Base-by-base conservation (phyloP, 108 stramenopile genomes). In the Skeletonema grethae region DNA sequence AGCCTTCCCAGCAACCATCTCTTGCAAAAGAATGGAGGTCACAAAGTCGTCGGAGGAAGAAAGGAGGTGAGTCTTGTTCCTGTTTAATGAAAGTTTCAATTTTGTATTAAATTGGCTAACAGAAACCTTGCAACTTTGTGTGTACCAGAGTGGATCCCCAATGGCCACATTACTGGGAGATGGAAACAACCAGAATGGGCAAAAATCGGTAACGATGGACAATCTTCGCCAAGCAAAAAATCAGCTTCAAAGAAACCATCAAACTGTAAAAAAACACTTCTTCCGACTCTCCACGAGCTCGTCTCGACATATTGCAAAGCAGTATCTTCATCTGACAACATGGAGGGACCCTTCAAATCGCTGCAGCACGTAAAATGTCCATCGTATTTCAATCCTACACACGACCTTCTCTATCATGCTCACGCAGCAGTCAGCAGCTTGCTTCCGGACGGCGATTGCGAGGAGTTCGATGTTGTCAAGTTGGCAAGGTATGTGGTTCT, bases 381-480 rank as follows among this genome's bases (percentile, higher is more conserved):
- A 22, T 24, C 57, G 15, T 82, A 72, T 15, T 34, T 65, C 8
- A 36, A 65, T 20, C 80, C 80, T 10, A 67, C 75, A 6, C 7
- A 39, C n/a, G 57, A 39, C 24, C 48, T 82, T 30, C 76, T 82
- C 11, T 18, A 24, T 48, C 62, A 30, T 34, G 80, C 80, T 41
- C 76, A 77, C 35, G 22, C 18, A 36, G 79, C 75, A 39, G 55
- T 76, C 22, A 20, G 45, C 22, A 35, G 29, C 41, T 61, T 76
- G 36, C 76, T 82, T 29, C 80, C 80, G 20, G 43, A 70, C 12
- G 80, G 76, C 10, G 80, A 82, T 61, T 76, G 74, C 32, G 80
- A 82, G 43, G 34, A 61, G 16, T 67, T 77, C 46, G 70, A 76
- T 39, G 75, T 78, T 18, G 43, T 77, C 28, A 64, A 61, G 29